Evolutionary conservation across 495 filamentous ascomycete species (phyloP).

Genomic region (Collariella sp.): DNA sequence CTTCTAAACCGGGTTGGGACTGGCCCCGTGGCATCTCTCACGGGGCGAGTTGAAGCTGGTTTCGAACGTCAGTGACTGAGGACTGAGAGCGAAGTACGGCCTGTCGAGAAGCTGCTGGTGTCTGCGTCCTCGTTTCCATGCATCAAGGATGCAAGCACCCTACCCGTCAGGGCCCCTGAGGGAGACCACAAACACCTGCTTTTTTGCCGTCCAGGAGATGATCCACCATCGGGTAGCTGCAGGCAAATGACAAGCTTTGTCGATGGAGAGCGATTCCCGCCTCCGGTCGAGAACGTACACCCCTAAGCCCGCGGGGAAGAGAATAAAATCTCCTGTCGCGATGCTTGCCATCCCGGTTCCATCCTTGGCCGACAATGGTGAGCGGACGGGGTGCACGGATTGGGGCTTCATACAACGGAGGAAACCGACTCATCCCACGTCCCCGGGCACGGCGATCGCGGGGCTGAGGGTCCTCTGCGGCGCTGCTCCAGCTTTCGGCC

Average conservation of each 20-base stretch:
- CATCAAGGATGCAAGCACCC: conserved; percentile 28
- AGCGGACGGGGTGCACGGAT: neutral
- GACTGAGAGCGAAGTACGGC: neutral
- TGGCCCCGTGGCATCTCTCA: neutral
- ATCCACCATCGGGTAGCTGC: conserved; percentile 25
- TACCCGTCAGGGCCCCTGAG: conserved; percentile 21
- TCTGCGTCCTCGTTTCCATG: conserved; percentile 25
- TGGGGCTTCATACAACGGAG: neutral
- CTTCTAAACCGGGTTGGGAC: neutral
- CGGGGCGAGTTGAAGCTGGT: neutral
- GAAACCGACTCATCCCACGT: neutral
- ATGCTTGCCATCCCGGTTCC: neutral
- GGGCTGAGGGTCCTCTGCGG: conserved; percentile 13
- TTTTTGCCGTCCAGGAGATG: conserved; percentile 18
- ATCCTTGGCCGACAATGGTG: neutral
- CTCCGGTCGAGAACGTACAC: neutral
- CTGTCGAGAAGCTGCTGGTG: conserved; percentile 11
- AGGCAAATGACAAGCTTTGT: conserved; percentile 21
- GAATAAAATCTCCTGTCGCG: neutral
- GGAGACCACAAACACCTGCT: conserved; percentile 23
- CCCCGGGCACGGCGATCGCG: conserved; percentile 3
- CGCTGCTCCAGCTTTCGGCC: conserved; percentile 21
- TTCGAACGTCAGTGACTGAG: neutral
- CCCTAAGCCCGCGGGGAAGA: neutral
- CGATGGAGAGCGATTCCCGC: neutral